A percentile compares a stretch with the other conserved stretches of the same genome.
Evolutionary conservation across 768 basidiomycete genomes (phyloP).

Genomic region (Pleurotus giganteus): DNA sequence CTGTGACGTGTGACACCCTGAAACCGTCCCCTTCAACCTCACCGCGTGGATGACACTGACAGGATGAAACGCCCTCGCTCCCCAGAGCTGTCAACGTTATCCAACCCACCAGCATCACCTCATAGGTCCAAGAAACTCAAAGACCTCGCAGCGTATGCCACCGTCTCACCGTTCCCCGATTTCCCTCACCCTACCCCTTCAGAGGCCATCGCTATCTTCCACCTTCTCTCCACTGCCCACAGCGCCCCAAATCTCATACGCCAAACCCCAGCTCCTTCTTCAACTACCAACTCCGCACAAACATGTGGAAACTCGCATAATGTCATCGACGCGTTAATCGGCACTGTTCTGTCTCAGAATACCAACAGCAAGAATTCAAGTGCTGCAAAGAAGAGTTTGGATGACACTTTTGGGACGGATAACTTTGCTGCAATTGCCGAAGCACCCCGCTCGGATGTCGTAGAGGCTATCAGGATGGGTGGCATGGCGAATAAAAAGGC

Average conservation of each 20-base stretch:
- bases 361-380: constrained; percentile 50
- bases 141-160: constrained; percentile 37
- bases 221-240: constrained; percentile 38
- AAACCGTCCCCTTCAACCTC: too few species aligned
- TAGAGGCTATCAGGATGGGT: constrained; percentile 48
- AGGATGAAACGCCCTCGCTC: constrained; percentile 6
- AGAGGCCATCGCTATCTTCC: constrained; percentile 38
- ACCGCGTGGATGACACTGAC: too few species aligned
- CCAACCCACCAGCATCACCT: constrained; percentile 12
- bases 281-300: constrained; percentile 34
- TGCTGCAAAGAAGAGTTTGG: constrained; percentile 47
- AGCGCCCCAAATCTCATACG: constrained; percentile 29
- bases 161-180: constrained; percentile 46
- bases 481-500: constrained; percentile 64
- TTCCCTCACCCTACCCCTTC: constrained; percentile 41
- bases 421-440: constrained; percentile 47
- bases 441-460: constrained; percentile 40
- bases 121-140: constrained; percentile 48
- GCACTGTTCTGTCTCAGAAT: constrained; percentile 60
- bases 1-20: too few species aligned
- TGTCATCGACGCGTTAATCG: constrained; percentile 57
- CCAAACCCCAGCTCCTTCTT: constrained; percentile 17
- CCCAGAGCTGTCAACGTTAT: neutral
- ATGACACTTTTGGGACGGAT: constrained; percentile 46
- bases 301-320: constrained; percentile 48